Conservation (phyloP, 2,329 filamentous ascomycete genomes). For the Cercospora citrullina region DNA sequence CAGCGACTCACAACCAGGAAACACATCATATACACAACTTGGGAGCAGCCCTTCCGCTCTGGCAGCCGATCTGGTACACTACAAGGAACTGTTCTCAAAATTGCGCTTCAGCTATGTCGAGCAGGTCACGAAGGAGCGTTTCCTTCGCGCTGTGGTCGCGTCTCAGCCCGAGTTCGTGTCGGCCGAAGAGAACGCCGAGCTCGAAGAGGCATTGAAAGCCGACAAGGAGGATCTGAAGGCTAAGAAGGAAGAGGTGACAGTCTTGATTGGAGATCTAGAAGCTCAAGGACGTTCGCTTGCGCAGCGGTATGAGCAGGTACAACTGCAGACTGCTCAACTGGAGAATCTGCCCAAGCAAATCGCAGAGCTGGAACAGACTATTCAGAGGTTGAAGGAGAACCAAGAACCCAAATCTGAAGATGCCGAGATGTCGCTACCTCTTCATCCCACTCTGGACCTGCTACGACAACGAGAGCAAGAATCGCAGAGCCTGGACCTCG, state of each 20-base stretch:
- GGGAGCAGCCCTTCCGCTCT: slow-evolving; percentile 64
- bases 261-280: slow-evolving; percentile 73
- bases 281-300: slow-evolving; percentile 59
- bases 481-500: slow-evolving; percentile 44
- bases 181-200: slow-evolving; percentile 74
- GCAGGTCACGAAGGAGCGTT: slow-evolving; percentile 98
- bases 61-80: slow-evolving; percentile 81
- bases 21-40: slow-evolving; percentile 46
- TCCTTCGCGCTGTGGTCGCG: slow-evolving; percentile 87
- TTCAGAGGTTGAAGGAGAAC: slow-evolving; percentile 48
- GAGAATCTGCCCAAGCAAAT: slow-evolving; percentile 55
- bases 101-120: slow-evolving; percentile 96
- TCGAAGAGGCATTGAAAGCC: slow-evolving; percentile 69
- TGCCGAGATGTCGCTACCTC: slow-evolving; percentile 46
- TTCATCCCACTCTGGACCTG: slow-evolving; percentile 46
- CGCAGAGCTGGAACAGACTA: slow-evolving; percentile 51
- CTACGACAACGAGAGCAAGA: slow-evolving; percentile 46
- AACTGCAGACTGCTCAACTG: slow-evolving; percentile 54
- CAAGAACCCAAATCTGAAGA: slow-evolving; percentile 38
- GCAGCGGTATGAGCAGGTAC: slow-evolving; percentile 56
- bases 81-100: slow-evolving; percentile 94
- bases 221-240: slow-evolving; percentile 75
- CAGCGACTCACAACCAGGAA: slow-evolving; percentile 50
- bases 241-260: slow-evolving; percentile 75
- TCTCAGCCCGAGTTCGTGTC: slow-evolving; percentile 85